Base-by-base conservation (phyloP, 78 protist species). In the Tieghemostelium lacteum region DNA sequence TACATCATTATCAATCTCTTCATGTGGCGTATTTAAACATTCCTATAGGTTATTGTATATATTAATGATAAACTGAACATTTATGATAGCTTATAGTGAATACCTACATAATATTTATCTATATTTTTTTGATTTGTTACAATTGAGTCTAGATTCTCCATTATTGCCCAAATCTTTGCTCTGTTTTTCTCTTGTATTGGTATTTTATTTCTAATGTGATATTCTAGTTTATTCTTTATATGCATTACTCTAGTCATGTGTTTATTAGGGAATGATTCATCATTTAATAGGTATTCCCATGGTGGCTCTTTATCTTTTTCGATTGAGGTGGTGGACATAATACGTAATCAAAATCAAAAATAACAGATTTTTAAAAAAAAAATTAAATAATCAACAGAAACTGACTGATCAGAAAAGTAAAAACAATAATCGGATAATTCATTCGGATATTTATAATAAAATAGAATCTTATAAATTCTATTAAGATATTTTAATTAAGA, bases 1-100 rank as follows among this genome's bases (percentile, higher is more conserved):
- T 17, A 83, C 89, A 69, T 83, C 89, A 26, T 67, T 63, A 24
- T 83, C 89, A 8, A 83, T 69, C 12, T 83, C 89, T 31, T 50
- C 77, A 42, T 83, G 50, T 36, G 33, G 28, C 10, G 42, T 62
- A 24, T 62, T 65, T 40, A 75, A 62, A 75, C 65, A 62, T 10
- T 28, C 36, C 76, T 71, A 64, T 4, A 64, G n/a, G 10, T 24
- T 4, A 50, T 20, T 37, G 24, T 37, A 20, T 65, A 65, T 20
- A 37, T 37, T 5, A 22, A 37, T 12, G 3, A 37, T 39, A 6
- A 22, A 65, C 4, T 61, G 5, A 61, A 28, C 29, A 28, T 28
- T 45, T 10, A 10, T 14, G 6, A 14, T 45, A 14, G 20, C 20
- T 29, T 19, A 29, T 61, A 28, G 28, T 37, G 8, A 26, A 26